Conservation (phyloP, 495 filamentous ascomycete species). For the Hypoxylon cercidicola region DNA sequence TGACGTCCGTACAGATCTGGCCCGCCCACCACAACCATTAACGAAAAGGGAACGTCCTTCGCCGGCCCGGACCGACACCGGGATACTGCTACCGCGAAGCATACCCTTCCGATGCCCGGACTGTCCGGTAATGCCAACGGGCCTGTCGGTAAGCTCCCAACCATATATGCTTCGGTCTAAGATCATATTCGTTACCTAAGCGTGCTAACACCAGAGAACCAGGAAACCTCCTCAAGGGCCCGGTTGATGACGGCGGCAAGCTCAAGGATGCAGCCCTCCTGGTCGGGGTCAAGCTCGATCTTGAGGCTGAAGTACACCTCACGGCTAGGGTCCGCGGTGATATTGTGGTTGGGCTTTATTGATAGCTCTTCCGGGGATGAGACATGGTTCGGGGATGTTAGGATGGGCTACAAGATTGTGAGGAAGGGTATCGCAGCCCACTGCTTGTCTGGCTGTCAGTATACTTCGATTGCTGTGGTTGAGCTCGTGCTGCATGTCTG, state of each 20-base stretch:
- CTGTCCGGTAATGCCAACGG: constrained; percentile 50
- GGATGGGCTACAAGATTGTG: constrained; percentile 23
- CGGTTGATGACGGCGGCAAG: constrained; percentile 52
- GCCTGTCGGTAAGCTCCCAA: constrained; percentile 40
- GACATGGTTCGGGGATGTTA: constrained; percentile 15
- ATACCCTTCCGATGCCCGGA: constrained; percentile 47
- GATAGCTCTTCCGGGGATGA: constrained; percentile 12
- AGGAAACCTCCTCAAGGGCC: constrained; percentile 53
- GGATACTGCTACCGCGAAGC: constrained; percentile 14
- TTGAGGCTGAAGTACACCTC: constrained; percentile 41
- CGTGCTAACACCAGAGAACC: constrained; percentile 7
- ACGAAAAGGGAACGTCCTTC: constrained; percentile 20
- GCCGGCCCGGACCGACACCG: constrained; percentile 23
- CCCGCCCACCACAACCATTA: constrained; percentile 27
- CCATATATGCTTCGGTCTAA: not conserved
- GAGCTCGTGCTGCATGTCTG: constrained; percentile 22
- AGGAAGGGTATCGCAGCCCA: constrained; percentile 11
- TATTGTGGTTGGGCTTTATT: constrained; percentile 43
- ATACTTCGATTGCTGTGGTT: constrained; percentile 11
- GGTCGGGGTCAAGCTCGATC: constrained; percentile 55
- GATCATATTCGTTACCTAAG: not conserved
- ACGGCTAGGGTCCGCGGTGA: constrained; percentile 41
- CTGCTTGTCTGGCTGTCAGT: constrained; percentile 11
- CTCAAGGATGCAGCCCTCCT: constrained; percentile 54
- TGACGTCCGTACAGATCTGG: constrained; percentile 26